Evolutionary conservation across 352 stramenopile species (phyloP), one percentile per base, ranked within the genome.

Genomic region (Pythium insidiosum): DNA sequence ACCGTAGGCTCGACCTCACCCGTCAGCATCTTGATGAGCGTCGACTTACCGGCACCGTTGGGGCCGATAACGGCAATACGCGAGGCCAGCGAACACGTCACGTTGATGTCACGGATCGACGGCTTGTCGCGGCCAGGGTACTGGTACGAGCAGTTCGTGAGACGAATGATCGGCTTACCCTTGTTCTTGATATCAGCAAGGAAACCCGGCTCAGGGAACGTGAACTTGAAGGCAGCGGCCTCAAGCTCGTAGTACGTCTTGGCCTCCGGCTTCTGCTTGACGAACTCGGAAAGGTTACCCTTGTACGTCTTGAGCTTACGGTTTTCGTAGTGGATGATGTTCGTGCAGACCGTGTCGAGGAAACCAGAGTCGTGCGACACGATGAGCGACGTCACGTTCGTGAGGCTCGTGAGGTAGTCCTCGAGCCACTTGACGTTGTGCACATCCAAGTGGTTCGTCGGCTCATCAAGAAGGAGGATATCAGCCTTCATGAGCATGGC

Each of bases 301-400:
- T 88, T 86, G 71, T 93, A 93, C 47, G 75, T 88, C 74, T 88
- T 88, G 36, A 93, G 63, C 76, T 93, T 88, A 38, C 74, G 92
- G 57, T 78, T 91, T 61, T 98, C 90, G 77, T 98, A 98, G 72
- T 98, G 88, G 47, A 99, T 95, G 21, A 97, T 97, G 75, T 99
- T 96, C 2, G 96, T 98, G 58, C 84, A 97, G 11, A 98, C 92
- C 56, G 95, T 96, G 77, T 99, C 97, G 16, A 99, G 66, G 73
- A 99, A 99, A 12, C 84, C 82, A 19, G 95, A 89, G 74, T 99
- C 96, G 73, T 98, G 95, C 59, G 84, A 97, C 38, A 99, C 94
- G 37, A 98, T 90, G 35, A 98, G 78, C 24, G 84, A 79, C 11
- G 94, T 99, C 49, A 93, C 71, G 50, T 97, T 90, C 20, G 67